Evolutionary conservation across 495 filamentous ascomycete species (phyloP).

Genomic region (Penicillium desertorum): DNA sequence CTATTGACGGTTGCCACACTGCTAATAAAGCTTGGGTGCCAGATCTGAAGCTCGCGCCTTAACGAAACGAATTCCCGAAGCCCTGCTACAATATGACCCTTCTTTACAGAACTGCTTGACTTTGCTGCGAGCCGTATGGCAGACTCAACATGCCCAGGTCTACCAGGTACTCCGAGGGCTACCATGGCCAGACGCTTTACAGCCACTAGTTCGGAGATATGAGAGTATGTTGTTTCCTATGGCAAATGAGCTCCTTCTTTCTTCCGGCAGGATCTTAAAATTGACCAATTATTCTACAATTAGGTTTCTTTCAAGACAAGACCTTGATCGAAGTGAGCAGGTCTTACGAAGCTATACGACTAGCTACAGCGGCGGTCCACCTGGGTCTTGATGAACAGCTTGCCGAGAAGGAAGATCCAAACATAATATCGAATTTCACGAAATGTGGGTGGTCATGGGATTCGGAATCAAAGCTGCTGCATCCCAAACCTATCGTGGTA

Average conservation of each 20-base stretch:
- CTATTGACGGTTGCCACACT: not conserved
- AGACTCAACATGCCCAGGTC: slow-evolving; percentile 43
- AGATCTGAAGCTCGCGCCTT: slow-evolving; percentile 55
- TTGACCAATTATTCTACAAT: slow-evolving; percentile 5
- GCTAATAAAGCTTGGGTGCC: slow-evolving; percentile 6
- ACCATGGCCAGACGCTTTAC: slow-evolving; percentile 44
- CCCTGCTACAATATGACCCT: slow-evolving; percentile 38
- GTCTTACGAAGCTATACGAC: slow-evolving; percentile 51
- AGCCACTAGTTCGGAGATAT: slow-evolving; percentile 43
- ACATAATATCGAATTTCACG: slow-evolving; percentile 40
- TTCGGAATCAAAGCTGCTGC: slow-evolving; percentile 36
- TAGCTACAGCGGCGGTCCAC: slow-evolving; percentile 44
- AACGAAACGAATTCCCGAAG: slow-evolving; percentile 47
- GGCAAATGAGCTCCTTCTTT: not conserved
- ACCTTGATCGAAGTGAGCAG: slow-evolving; percentile 48
- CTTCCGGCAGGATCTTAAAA: not conserved
- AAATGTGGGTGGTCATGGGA: slow-evolving; percentile 51
- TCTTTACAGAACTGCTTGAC: slow-evolving; percentile 46
- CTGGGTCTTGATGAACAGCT: slow-evolving; percentile 42
- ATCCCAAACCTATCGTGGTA: slow-evolving; percentile 37
- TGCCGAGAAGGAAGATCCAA: slow-evolving; percentile 34
- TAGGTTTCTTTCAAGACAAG: slow-evolving; percentile 48
- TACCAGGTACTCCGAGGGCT: slow-evolving; percentile 44
- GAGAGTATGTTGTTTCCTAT: slow-evolving; percentile 35
- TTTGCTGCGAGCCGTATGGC: slow-evolving; percentile 52